A percentile compares a stretch with the other conserved stretches of the same genome.
Conservation (phyloP, 352 stramenopile genomes). For the Phytophthora citricola region DNA sequence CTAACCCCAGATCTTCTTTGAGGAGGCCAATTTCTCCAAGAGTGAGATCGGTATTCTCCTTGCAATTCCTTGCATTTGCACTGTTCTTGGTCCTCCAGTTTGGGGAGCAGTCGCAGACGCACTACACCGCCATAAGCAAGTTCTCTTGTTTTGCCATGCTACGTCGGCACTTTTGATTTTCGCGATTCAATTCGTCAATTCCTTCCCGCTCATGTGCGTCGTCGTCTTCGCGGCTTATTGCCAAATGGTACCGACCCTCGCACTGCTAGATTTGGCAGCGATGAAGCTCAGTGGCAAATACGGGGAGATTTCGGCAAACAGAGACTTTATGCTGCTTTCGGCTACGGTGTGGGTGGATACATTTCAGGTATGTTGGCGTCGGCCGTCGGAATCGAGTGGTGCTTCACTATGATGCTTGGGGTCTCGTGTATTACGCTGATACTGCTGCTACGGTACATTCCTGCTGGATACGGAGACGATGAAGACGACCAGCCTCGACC, state of each 20-base stretch:
- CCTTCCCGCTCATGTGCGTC: constrained; percentile 46
- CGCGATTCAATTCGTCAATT: constrained; percentile 43
- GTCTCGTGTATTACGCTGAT: constrained; percentile 45
- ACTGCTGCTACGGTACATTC: constrained; percentile 52
- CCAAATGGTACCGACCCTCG: constrained; percentile 43
- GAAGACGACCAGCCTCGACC: constrained; percentile 6
- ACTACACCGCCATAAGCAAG: constrained; percentile 46
- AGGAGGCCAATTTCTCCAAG: constrained; percentile 46
- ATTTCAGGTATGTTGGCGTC: constrained; percentile 48
- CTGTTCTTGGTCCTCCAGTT: constrained; percentile 48
- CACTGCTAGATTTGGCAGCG: constrained; percentile 58
- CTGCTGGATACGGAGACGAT: constrained; percentile 23
- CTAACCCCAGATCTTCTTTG: constrained; percentile 30
- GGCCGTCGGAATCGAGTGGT: constrained; percentile 49
- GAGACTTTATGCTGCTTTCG: constrained; percentile 57
- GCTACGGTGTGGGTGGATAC: constrained; percentile 59
- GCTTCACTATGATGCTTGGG: constrained; percentile 52
- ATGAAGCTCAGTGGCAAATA: constrained; percentile 48
- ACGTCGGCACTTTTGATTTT: constrained; percentile 51
- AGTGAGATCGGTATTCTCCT: constrained; percentile 59
- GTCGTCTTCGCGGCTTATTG: constrained; percentile 48
- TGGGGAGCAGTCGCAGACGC: constrained; percentile 60
- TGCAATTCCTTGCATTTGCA: constrained; percentile 52
- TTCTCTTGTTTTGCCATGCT: constrained; percentile 55
- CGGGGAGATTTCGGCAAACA: constrained; percentile 72